phyloP scores from a whole-genome alignment of 441 rosid genomes.

The Hypseocharis bilobata region DNA sequence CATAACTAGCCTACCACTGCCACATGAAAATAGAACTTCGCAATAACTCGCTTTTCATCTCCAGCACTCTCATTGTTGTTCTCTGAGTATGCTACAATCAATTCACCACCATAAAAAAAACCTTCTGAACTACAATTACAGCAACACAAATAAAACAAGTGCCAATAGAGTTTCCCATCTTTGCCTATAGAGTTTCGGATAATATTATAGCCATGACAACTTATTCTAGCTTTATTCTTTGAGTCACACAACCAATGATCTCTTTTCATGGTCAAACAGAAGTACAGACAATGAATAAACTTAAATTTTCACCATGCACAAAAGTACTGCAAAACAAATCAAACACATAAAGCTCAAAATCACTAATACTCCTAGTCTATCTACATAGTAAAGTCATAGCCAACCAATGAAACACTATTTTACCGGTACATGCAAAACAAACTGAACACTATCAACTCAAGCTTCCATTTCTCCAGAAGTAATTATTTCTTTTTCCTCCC shows the following conservation, averaged over 20 bases:
- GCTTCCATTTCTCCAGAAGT: no score
- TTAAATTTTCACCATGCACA: not conserved
- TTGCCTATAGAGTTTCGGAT: not conserved
- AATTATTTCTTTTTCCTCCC: not conserved
- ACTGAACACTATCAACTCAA: no score
- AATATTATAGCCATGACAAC: not conserved
- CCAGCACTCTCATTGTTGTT: not conserved
- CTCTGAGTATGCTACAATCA: not conserved
- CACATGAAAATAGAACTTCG: not conserved
- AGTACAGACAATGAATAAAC: not conserved
- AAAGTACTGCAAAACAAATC: not conserved
- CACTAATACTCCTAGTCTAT: not conserved
- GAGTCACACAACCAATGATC: not conserved
- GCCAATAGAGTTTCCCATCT: not conserved
- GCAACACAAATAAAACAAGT: not conserved
- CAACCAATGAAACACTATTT: no score
- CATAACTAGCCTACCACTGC: not conserved
- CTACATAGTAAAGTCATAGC: no score
- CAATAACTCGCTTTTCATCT: not conserved
- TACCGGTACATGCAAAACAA: not conserved
- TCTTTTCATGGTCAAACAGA: not conserved
- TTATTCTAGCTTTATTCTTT: not conserved
- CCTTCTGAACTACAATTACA: not conserved
- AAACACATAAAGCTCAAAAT: not conserved
- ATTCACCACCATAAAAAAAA: not conserved